Base-by-base conservation (phyloP, 2,329 filamentous ascomycete species). In the Colletotrichum orbiculare region DNA sequence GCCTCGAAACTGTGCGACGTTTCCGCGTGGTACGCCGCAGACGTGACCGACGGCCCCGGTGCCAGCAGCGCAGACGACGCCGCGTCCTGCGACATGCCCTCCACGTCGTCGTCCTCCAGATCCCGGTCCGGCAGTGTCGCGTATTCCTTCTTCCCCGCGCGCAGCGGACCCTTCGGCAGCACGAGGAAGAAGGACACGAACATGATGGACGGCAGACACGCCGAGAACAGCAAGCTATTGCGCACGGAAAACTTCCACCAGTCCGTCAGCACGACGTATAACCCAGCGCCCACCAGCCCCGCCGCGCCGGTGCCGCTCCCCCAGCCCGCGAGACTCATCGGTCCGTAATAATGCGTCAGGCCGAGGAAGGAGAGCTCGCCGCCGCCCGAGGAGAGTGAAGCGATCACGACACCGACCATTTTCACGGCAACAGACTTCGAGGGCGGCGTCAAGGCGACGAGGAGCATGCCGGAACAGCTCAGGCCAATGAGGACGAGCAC, bases 341-440 rank as follows among this genome's bases (percentile, higher is more conserved):
- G 89, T 0, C 95, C 96, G 73, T 98, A 98, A 80, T 91, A 97
- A 75, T 98, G 95, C 12, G 95, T 97, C 72, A 99, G 79, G 1
- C 93, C 91, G 6, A 99, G 81, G 74, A 98, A 97, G 77, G 91
- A 96, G 64, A 97, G 82, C 80, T 98, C 96, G 38, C 96, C 96
- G 15, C 86, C 92, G 13, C 96, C 96, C 67, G 90, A 93, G 71
- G 92, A 92, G 54, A 98, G 78, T 71, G 93, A 97, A 1, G 94
- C 93, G 52, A 98, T 80, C 43, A 94, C 86, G 15, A 98, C 91
- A 10, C 96, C 96, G 1, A 88, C 82, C 76, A 98, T 87, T 77
- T 97, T 97, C 50, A 88, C 83, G 1, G 86, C 83, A 45, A 96
- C 89, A 0, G 91, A 87, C 8, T 82, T 80, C 6, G 84, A 80